A percentile compares a stretch with the other conserved stretches of the same genome.
These are phyloP conservation scores for Naganishia onofrii DNA, from an alignment of 768 basidiomycete species.

Conservation along the genomic window DNA sequence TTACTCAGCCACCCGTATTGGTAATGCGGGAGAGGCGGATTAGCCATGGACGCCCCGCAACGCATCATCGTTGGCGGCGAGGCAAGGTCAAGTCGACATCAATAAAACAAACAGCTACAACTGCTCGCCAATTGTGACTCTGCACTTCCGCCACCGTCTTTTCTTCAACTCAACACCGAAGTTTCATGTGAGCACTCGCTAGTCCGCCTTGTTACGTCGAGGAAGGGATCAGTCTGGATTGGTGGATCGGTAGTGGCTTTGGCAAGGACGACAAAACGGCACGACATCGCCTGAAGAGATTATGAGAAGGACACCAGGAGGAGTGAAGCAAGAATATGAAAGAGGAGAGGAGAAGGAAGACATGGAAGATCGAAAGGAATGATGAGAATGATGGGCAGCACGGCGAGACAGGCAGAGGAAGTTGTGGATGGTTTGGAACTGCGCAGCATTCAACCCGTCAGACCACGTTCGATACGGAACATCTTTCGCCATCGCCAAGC, in stretches of 20 bases:
- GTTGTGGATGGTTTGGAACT: not conserved
- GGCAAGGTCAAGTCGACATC: conserved; percentile 20
- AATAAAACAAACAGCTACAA: conserved; percentile 8
- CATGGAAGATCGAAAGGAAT: not conserved
- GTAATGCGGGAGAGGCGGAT: conserved; percentile 20
- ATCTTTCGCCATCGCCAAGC: not conserved
- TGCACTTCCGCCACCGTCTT: conserved; percentile 18
- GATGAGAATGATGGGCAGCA: not conserved
- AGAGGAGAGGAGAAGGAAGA: too few relatives aligned
- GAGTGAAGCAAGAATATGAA: too few relatives aligned
- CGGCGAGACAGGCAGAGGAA: not conserved
- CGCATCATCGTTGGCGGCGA: conserved; percentile 5
- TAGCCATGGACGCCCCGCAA: not conserved
- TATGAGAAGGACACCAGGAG: not conserved
- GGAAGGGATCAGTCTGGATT: conserved; percentile 4
- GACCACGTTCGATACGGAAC: not conserved
- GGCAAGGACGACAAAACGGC: not conserved
- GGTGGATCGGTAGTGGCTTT: conserved; percentile 1
- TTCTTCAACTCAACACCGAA: conserved; percentile 23
- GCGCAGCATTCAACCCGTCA: not conserved
- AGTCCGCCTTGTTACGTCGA: not conserved
- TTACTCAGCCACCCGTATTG: conserved; percentile 25
- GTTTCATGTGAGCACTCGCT: conserved; percentile 10
- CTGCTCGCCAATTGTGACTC: not conserved
- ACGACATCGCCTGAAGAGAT: not conserved